Conservation (phyloP, 345 rosid genomes). For the Crucihimalaya himalaica region DNA sequence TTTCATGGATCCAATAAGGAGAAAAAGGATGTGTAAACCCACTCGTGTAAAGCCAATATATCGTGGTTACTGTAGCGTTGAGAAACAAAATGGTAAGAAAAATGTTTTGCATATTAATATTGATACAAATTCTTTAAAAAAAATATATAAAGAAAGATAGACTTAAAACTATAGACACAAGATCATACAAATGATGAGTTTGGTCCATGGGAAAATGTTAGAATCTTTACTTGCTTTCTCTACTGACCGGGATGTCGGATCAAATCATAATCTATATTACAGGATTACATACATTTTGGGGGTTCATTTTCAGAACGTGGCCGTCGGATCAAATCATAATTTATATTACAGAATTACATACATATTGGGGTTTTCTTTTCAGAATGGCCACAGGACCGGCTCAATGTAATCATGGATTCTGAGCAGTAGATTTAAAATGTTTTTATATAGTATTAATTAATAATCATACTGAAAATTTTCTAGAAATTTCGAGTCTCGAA, state of each 20-base stretch:
- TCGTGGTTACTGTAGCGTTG: neutral
- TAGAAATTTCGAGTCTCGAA: neutral
- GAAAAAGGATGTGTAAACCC: neutral
- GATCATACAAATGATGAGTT: constrained; percentile 9
- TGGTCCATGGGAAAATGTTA: neutral
- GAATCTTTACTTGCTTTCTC: neutral
- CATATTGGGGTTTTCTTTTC: constrained; percentile 15
- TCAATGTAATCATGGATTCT: constrained; percentile 8
- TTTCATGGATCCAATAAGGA: neutral
- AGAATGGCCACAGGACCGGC: neutral
- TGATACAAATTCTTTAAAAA: no score
- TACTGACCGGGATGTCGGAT: neutral
- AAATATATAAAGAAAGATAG: neutral
- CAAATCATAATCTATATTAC: constrained; percentile 3
- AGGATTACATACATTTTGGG: neutral
- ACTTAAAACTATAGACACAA: neutral
- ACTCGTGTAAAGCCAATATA: neutral
- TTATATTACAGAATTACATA: constrained; percentile 5
- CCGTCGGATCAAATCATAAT: constrained; percentile 1
- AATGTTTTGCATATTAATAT: neutral
- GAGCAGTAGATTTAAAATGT: neutral
- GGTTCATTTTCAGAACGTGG: neutral
- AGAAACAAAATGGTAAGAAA: neutral
- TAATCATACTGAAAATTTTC: neutral
- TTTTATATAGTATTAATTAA: neutral